A percentile compares a stretch with the other conserved stretches of the same genome.
Conservation (phyloP, 495 filamentous ascomycete genomes). For the Apodospora peruviana region DNA sequence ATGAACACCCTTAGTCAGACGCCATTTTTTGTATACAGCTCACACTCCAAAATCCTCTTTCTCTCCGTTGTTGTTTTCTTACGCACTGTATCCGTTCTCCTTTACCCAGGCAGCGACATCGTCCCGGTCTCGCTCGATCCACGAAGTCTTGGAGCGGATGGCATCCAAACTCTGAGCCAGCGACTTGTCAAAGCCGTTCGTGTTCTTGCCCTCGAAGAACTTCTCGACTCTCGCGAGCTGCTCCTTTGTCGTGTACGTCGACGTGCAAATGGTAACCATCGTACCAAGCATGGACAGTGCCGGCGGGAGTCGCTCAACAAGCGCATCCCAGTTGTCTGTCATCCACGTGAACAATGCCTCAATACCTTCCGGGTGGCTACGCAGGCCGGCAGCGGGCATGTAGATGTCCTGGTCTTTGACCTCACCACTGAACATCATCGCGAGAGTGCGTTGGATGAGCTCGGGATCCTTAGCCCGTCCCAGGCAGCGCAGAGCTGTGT, state of each 20-base stretch:
- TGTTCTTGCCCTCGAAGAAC: slow-evolving; percentile 78
- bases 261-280: slow-evolving; percentile 78
- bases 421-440: slow-evolving; percentile 67
- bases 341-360: slow-evolving; percentile 78
- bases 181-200: slow-evolving; percentile 63
- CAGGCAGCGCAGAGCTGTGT: slow-evolving; percentile 84
- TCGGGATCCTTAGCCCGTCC: slow-evolving; percentile 71
- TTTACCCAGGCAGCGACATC: slow-evolving; percentile 52
- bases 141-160: slow-evolving; percentile 54
- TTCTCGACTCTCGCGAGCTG: slow-evolving; percentile 68
- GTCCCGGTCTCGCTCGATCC: slow-evolving; percentile 51
- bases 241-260: slow-evolving; percentile 69
- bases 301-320: slow-evolving; percentile 76
- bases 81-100: slow-evolving; percentile 30
- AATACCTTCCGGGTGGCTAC: slow-evolving; percentile 72
- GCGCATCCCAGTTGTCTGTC: slow-evolving; percentile 76
- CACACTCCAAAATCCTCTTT: no score
- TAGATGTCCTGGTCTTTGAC: slow-evolving; percentile 97
- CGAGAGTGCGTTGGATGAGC: slow-evolving; percentile 76
- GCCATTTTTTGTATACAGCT: no score
- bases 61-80: not conserved
- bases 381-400: slow-evolving; percentile 72
- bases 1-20: no score
- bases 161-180: slow-evolving; percentile 59
- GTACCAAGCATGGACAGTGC: slow-evolving; percentile 77